phyloP scores from a whole-genome alignment of 148 eudicot genomes.

The Rhododendron vialii region DNA sequence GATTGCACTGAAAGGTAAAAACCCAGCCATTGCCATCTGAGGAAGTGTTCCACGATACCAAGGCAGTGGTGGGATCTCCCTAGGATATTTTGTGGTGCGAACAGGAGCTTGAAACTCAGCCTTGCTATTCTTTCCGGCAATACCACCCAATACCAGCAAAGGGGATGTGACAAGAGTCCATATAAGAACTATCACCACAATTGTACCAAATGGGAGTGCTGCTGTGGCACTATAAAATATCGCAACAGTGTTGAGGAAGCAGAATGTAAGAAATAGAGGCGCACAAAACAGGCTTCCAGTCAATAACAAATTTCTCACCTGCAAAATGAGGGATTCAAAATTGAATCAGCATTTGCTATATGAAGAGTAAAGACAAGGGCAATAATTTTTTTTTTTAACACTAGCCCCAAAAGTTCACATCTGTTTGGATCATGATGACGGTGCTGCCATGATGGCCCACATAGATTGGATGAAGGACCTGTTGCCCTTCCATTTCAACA shows the following conservation, averaged over 20 bases:
- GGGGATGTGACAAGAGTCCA: constrained; percentile 43
- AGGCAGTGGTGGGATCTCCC: constrained; percentile 43
- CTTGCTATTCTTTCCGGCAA: constrained; percentile 46
- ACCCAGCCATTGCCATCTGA: constrained; percentile 43
- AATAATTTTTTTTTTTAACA: neutral
- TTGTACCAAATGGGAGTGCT: constrained; percentile 43
- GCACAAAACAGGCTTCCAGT: constrained; percentile 40
- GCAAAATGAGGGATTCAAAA: constrained; percentile 6
- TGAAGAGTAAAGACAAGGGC: neutral
- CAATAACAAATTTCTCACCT: constrained; percentile 41
- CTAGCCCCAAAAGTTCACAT: neutral
- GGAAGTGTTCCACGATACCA: constrained; percentile 46
- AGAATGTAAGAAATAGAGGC: constrained; percentile 32
- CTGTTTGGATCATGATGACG: neutral
- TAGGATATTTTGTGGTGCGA: constrained; percentile 45
- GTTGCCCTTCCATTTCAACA: neutral
- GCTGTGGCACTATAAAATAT: constrained; percentile 42
- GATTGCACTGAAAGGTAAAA: constrained; percentile 36
- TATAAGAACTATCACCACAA: constrained; percentile 39
- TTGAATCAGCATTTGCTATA: constrained; percentile 1
- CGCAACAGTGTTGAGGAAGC: constrained; percentile 37
- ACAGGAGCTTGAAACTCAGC: constrained; percentile 43
- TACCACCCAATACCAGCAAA: constrained; percentile 44
- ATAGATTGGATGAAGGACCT: neutral
- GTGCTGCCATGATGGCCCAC: neutral